These are phyloP conservation scores for Verticillium nubilum DNA, from an alignment of 2,329 filamentous ascomycete species.

Conservation along the genomic window DNA sequence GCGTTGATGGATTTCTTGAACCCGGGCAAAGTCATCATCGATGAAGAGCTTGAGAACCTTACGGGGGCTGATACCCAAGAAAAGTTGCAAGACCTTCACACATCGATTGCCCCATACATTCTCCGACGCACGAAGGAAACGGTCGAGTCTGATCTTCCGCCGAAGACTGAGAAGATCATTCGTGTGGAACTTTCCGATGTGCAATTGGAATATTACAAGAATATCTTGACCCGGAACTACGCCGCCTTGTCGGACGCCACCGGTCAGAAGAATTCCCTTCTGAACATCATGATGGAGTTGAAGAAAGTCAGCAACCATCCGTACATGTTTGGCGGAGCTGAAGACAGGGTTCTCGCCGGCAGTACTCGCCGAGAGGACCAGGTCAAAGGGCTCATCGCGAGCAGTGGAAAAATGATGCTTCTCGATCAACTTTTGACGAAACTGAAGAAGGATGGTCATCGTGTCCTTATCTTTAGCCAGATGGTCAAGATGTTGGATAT, in stretches of 20 bases:
- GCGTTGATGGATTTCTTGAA: constrained; percentile 95
- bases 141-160: constrained; percentile 91
- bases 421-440: constrained; percentile 93
- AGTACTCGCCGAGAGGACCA: constrained; percentile 81
- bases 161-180: constrained; percentile 98
- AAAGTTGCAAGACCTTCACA: constrained; percentile 81
- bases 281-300: constrained; percentile 99
- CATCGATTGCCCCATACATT: constrained; percentile 88
- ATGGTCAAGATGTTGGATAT: constrained; percentile 99
- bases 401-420: constrained; percentile 99
- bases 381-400: constrained; percentile 88
- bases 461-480: constrained; percentile 96
- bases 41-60: constrained; percentile 81
- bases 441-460: constrained; percentile 86
- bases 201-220: constrained; percentile 97
- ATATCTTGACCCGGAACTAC: constrained; percentile 95
- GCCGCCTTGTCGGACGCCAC: constrained; percentile 86
- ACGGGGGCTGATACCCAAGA: constrained; percentile 73
- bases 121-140: constrained; percentile 94
- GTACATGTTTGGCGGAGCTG: constrained; percentile 93
- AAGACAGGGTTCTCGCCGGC: constrained; percentile 79
- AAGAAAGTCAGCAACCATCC: constrained; percentile 99
- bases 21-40: constrained; percentile 86
- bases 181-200: constrained; percentile 95
- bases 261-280: constrained; percentile 87